Conservation (phyloP, 106 monocot species). For the Dendrobium catenatum region DNA sequence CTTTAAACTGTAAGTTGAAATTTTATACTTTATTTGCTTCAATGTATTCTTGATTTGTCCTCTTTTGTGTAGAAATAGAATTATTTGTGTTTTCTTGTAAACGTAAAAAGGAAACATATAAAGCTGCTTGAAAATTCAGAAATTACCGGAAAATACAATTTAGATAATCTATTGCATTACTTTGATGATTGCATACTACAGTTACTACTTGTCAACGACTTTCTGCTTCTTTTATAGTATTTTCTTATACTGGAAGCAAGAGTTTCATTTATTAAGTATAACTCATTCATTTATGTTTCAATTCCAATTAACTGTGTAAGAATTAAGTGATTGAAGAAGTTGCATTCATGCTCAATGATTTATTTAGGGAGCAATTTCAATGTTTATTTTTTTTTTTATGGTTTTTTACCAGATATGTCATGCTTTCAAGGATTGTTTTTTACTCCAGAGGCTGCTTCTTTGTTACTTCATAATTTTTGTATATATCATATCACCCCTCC, state of each 20-base stretch:
- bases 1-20: conserved; percentile 62
- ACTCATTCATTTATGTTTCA: no score
- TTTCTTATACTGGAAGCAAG: no score
- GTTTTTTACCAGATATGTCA: conserved; percentile 48
- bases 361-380: background rate
- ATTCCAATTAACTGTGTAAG: no score
- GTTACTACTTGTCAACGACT: no score
- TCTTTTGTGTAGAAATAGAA: background rate
- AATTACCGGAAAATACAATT: no score
- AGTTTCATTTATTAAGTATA: no score
- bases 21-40: background rate
- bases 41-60: background rate
- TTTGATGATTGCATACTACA: no score
- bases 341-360: background rate
- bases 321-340: background rate
- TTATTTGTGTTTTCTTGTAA: background rate
- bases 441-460: conserved; percentile 56
- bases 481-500: conserved; percentile 86
- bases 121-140: no score
- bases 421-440: conserved; percentile 91
- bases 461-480: conserved; percentile 84
- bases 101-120: no score
- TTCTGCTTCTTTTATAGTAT: no score
- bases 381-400: background rate
- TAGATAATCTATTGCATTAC: no score